Evolutionary conservation across 208 protist genomes (phyloP), one percentile per base, ranked within the genome.

Genomic region (Borovskyia barvae): DNA sequence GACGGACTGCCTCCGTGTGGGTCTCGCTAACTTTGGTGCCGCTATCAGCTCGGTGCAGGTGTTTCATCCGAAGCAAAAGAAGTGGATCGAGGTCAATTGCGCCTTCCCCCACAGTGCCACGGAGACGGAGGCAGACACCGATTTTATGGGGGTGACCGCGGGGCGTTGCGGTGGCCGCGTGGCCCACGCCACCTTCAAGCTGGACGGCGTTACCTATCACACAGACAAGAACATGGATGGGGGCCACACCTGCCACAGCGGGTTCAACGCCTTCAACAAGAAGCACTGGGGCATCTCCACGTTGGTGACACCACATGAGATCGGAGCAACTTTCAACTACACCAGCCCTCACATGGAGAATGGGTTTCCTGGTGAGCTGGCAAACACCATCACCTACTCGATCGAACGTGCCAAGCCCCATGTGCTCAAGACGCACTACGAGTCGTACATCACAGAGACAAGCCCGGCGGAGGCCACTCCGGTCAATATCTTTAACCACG

Each of bases 101-200:
- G 72, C 66, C 45, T 85, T 80, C 55, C 24, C 56, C 30, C 17
- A 56, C 43, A 77, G 67, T 45, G 66, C 72, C n/a, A 72, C 77
- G 48, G 78, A 74, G 20, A 37, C 49, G 12, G 62, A 52, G 39
- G 82, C 79, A 49, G 54, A 60, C 29, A 63, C 59, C 2, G 66
- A 55, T 22, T 83, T 81, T 68, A 78, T 83, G 47, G 82, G 82
- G 24, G 69, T 65, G 48, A 89, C 78, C 26, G 75, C 72, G 19
- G 82, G 82, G 26, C 77, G 82, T 53, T 85, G 72, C 41, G 82
- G 70, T 15, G 82, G 82, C 35, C 82, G 80, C 48, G 75, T 87
- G 43, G 35, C 28, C 28, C 48, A 87, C 53, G 80, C 68, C 32
- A 70, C 56, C 30, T 78, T 87, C 54, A 47, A 24, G 26, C 47